Conservation (phyloP, 345 rosid genomes). For the Firmiana major region DNA sequence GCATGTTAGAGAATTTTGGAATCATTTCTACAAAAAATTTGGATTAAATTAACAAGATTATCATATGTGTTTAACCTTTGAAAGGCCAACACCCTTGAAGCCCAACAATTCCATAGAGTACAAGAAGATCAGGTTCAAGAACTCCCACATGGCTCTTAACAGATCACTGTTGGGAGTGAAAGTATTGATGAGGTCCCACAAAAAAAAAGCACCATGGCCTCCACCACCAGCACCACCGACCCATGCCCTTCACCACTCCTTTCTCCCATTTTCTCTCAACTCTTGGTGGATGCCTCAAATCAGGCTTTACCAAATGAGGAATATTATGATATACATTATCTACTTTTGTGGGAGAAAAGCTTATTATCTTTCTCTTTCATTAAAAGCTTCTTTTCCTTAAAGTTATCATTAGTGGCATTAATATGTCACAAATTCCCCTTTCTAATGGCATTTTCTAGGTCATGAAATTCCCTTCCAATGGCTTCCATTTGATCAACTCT, state of each 20-base stretch:
- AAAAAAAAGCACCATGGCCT: slow-evolving; percentile 12
- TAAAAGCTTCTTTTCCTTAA: slow-evolving; percentile 25
- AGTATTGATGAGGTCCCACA: background rate
- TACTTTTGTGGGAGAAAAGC: slow-evolving; percentile 10
- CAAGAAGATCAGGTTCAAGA: slow-evolving; percentile 18
- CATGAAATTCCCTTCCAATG: slow-evolving; percentile 12
- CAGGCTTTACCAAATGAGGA: slow-evolving; percentile 34
- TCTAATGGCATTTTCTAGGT: slow-evolving; percentile 9
- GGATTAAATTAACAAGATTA: slow-evolving; percentile 18
- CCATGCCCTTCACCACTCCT: slow-evolving; percentile 34
- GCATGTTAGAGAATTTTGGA: slow-evolving; percentile 26
- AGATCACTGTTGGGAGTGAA: slow-evolving; percentile 15
- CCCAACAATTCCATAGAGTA: slow-evolving; percentile 22
- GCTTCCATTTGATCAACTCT: slow-evolving; percentile 5
- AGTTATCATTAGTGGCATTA: slow-evolving; percentile 27
- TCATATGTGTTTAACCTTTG: slow-evolving; percentile 23
- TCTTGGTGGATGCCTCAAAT: slow-evolving; percentile 32
- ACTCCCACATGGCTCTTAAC: slow-evolving; percentile 28
- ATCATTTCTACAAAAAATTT: slow-evolving; percentile 16
- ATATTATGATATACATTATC: slow-evolving; percentile 30
- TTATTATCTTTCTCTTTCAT: slow-evolving; percentile 21
- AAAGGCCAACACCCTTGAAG: slow-evolving; percentile 22
- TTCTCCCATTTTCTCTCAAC: slow-evolving; percentile 16
- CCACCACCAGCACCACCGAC: slow-evolving; percentile 26
- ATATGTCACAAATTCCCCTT: slow-evolving; percentile 5